These are phyloP conservation scores for Polyplosphaeria fusca DNA, from an alignment of 495 filamentous ascomycete species.

Conservation along the genomic window DNA sequence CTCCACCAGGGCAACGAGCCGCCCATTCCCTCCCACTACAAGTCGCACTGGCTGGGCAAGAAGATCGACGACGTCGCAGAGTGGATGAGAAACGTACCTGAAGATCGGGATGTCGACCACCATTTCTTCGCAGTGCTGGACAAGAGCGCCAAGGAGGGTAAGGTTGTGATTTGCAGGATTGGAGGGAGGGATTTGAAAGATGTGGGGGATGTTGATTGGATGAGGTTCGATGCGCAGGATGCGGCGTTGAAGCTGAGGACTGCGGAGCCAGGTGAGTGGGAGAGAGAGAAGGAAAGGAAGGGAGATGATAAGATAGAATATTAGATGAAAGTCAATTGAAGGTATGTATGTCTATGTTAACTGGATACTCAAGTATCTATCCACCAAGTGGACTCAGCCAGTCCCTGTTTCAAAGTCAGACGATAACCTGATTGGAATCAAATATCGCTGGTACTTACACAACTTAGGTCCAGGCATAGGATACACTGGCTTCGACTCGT, in stretches of 20 bases:
- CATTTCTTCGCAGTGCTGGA: not conserved
- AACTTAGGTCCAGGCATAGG: slow-evolving; percentile 23
- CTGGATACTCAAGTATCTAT: no score
- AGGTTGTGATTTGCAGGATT: not conserved
- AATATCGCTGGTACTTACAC: not conserved
- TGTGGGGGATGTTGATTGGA: not conserved
- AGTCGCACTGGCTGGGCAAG: not conserved
- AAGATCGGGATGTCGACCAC: not conserved
- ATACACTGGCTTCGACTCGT: slow-evolving; percentile 5
- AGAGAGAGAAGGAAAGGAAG: not conserved
- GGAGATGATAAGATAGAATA: not conserved
- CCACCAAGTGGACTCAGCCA: not conserved
- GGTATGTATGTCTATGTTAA: no score
- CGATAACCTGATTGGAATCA: not conserved
- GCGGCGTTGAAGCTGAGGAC: not conserved
- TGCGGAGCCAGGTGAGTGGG: not conserved
- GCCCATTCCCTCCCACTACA: not conserved
- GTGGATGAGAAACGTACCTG: not conserved
- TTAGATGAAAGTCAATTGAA: no score
- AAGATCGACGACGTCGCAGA: not conserved
- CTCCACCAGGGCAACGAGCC: not conserved
- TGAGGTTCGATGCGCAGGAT: not conserved
- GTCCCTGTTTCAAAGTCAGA: not conserved
- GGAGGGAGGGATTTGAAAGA: not conserved
- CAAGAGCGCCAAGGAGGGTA: not conserved